Evolutionary conservation across 2,329 filamentous ascomycete species (phyloP), one percentile per base, ranked within the genome.

Genomic region (Clonostachys chloroleuca): DNA sequence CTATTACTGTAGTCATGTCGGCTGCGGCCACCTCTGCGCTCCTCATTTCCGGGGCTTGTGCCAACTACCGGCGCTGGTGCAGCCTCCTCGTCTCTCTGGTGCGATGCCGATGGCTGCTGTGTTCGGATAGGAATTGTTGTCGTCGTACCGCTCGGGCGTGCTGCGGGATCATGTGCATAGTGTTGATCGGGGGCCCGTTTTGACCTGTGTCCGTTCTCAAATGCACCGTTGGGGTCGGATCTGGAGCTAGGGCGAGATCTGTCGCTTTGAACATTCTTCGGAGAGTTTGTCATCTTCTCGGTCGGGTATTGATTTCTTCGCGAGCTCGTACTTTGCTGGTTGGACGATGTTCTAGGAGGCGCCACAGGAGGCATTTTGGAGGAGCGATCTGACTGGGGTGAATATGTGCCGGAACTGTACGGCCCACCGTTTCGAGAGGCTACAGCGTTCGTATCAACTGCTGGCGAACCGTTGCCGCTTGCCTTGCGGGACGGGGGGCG

Each of bases 301-400:
- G 63, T 68, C n/a, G 69, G 56, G 46, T 75, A 68, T 14, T 70
- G 61, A 36, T 65, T 61, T 56, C 74, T 70, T 47, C 75, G 67
- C 30, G 75, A 68, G 54, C 60, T 68, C 14, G 70, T 61, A 55
- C 60, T 56, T 52, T 70, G 67, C 51, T 69, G 66, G 53, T 83
- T 86, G 40, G 89, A 94, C 13, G 91, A 95, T 8, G 88, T 92
- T 59, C 91, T 82, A 35, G 89, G 88, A 43, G 88, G 91, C 47
- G 87, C 84, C 56, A 89, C 77, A 20, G 88, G 86, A 46, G 87
- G 82, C 70, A 78, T 82, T 66, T 74, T 80, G 67, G 69, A 79
- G 69, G 74, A 72, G 59, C 75, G 73, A 58, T 78, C 76, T 51
- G 74, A 48, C 70, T 59, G 17, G 72, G 57, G 30, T 69, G 64